Base-by-base conservation (phyloP, 1,139 yeast genomes). In the Pichia sp. region DNA sequence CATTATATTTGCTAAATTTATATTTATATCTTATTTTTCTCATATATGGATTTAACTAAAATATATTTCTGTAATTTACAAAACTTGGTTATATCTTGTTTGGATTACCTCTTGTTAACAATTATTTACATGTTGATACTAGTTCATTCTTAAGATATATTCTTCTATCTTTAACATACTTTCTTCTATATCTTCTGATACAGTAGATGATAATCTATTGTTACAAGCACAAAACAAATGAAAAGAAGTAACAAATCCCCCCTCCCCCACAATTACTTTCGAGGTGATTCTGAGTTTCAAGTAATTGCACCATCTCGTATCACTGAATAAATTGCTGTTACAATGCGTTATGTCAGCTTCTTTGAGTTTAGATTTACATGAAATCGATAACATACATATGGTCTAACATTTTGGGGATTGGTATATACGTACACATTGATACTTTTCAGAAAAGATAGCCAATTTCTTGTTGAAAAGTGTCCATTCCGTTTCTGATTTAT, bases 401-500 rank as follows among this genome's bases (percentile, higher is more conserved):
- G 10, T 10, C 19, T 4, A 13, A 8, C n/a, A 40, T 23, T 3
- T 40, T 40, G 19, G 23, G 5, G 15, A 5, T 26, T 30, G 8
- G 16, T 45, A 45, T 34, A 45, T 6, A 7, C 11, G 23, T 77
- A 77, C 70, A 68, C 67, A 16, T 19, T 52, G 50, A 23, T 38
- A 2, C 29, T 38, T 15, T 40, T 8, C 15, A 7, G 13, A 15
- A 19, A 47, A 40, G 19, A 47, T 2, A 4, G 11, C 40, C 5
- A 47, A 23, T 13, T n/a, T 26, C n/a, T n/a, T n/a, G n/a, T 47
- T 47, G 13, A 13, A 23, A 4, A 47, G n/a, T 11, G 40, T 23
- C 50, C 50, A 47, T 4, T 7, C 8, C 19, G 42, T 47, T 3
- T 47, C 50, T 1, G 50, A 40, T 34, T 38, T 40, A 29, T 29